Percentiles rank a stretch among this genome's conserved stretches.
Conservation (phyloP, 2,329 filamentous ascomycete species). For the Fusarium sororula region DNA sequence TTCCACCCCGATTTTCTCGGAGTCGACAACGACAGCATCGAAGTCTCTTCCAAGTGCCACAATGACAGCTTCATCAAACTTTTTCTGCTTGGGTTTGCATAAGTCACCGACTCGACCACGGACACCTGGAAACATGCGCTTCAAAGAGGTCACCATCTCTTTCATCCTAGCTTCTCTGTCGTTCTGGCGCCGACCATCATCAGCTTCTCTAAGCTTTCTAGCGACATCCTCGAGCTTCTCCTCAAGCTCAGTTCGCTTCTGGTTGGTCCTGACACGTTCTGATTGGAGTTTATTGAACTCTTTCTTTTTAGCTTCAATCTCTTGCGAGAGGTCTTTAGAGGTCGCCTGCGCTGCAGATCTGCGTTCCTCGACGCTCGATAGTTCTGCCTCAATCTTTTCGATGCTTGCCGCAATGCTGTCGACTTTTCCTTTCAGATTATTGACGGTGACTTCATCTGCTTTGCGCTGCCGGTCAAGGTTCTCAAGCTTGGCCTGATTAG, state of each 20-base stretch:
- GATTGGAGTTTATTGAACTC: slow-evolving; percentile 87
- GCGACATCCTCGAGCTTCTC: slow-evolving; percentile 88
- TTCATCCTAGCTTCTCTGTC: slow-evolving; percentile 82
- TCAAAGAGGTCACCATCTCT: slow-evolving; percentile 85
- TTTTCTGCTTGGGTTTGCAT: slow-evolving; percentile 96
- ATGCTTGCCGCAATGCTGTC: slow-evolving; percentile 79
- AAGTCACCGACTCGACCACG: slow-evolving; percentile 90
- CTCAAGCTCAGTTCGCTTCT: slow-evolving; percentile 87
- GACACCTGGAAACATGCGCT: slow-evolving; percentile 91
- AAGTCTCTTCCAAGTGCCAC: slow-evolving; percentile 93
- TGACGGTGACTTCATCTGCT: slow-evolving; percentile 90
- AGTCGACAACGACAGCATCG: slow-evolving; percentile 93
- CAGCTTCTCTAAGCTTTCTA: slow-evolving; percentile 82
- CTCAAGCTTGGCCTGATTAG: slow-evolving; percentile 83
- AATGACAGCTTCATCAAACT: slow-evolving; percentile 91
- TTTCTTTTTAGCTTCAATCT: slow-evolving; percentile 90
- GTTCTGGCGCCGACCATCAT: slow-evolving; percentile 85
- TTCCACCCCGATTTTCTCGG: slow-evolving; percentile 91
- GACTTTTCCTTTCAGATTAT: slow-evolving; percentile 87
- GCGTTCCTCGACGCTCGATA: slow-evolving; percentile 74
- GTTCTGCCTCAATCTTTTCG: slow-evolving; percentile 77
- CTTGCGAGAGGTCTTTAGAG: slow-evolving; percentile 74
- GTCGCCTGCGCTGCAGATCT: slow-evolving; percentile 69
- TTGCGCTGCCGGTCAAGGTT: slow-evolving; percentile 89
- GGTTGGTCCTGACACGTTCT: slow-evolving; percentile 81